Conservation (phyloP, 371 early-diverging fungal genomes). For the Mucor velutinosus region DNA sequence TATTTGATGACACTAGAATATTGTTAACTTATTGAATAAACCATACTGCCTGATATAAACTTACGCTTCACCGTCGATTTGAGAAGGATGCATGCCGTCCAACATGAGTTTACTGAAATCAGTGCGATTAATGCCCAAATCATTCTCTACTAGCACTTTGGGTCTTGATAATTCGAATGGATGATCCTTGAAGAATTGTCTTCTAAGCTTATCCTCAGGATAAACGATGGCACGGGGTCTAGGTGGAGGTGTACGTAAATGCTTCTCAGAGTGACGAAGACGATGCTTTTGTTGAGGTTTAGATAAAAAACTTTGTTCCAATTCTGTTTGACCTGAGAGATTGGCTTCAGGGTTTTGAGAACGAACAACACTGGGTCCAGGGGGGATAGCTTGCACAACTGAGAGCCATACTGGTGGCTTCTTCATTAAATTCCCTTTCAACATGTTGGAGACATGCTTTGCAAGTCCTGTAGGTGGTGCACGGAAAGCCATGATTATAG, state of each 20-base stretch:
- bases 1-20: constrained; percentile 69
- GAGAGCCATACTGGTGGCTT: constrained; percentile 66
- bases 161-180: constrained; percentile 84
- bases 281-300: constrained; percentile 22
- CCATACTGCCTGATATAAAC: constrained; percentile 13
- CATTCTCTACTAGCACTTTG: constrained; percentile 61
- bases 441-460: constrained; percentile 50
- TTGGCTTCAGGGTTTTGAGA: constrained; percentile 45
- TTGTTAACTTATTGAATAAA: not conserved
- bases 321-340: constrained; percentile 37
- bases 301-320: constrained; percentile 36
- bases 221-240: constrained; percentile 76
- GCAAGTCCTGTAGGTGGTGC: constrained; percentile 42
- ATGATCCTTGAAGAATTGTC: constrained; percentile 86
- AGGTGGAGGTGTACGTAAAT: constrained; percentile 55
- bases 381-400: constrained; percentile 61
- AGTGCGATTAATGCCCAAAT: constrained; percentile 46
- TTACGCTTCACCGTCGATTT: constrained; percentile 72
- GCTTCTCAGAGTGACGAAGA: constrained; percentile 54
- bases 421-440: constrained; percentile 59
- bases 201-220: constrained; percentile 85
- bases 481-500: constrained; percentile 41
- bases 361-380: constrained; percentile 68
- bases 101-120: constrained; percentile 50
- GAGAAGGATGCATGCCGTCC: constrained; percentile 53